Evolutionary conservation across 2,329 filamentous ascomycete genomes (phyloP).

Genomic region (Sporothrix phasma): DNA sequence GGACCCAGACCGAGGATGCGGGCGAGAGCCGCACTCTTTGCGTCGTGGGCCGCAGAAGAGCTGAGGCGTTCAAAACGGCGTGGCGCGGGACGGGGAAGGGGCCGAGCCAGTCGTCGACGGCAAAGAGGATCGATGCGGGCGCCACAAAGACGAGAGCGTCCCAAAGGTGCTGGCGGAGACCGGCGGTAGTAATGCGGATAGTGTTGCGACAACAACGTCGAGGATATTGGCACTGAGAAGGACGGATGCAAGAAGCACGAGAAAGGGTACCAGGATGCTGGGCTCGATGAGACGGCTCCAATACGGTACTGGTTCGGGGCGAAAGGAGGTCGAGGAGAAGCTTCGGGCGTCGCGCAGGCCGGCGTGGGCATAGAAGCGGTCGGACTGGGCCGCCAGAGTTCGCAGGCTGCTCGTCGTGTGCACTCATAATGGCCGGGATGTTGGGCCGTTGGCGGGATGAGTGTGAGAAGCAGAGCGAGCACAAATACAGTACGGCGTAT

Average conservation of each 20-base stretch:
- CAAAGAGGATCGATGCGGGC: conserved; percentile 48
- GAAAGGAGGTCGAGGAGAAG: conserved; percentile 6
- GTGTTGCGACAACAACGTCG: conserved; percentile 19
- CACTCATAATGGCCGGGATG: conserved; percentile 26
- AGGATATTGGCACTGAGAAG: conserved; percentile 26
- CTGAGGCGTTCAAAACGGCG: conserved; percentile 5
- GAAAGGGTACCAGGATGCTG: conserved; percentile 27
- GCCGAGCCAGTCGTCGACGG: conserved; percentile 45
- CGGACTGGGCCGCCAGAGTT: conserved; percentile 20
- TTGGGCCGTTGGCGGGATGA: conserved; percentile 12
- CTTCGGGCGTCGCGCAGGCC: conserved; percentile 14
- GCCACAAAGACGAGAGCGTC: conserved; percentile 47
- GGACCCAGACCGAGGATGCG: conserved; percentile 51
- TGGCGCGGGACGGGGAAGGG: conserved; percentile 34
- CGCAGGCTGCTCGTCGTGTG: conserved; percentile 24
- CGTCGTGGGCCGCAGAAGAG: conserved; percentile 34
- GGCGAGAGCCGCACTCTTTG: conserved; percentile 56
- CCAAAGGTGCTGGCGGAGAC: conserved; percentile 39
- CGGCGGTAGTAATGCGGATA: conserved; percentile 26
- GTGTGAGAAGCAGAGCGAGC: neutral
- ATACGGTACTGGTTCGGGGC: conserved; percentile 17
- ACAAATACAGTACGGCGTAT: neutral
- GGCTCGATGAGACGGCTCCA: conserved; percentile 29
- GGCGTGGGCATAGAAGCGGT: conserved; percentile 23
- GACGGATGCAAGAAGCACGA: conserved; percentile 27